Percentiles rank a stretch among this genome's conserved stretches.
Evolutionary conservation across 1,284 basidiomycete genomes (phyloP).

Genomic region (Austropuccinia psidii): DNA sequence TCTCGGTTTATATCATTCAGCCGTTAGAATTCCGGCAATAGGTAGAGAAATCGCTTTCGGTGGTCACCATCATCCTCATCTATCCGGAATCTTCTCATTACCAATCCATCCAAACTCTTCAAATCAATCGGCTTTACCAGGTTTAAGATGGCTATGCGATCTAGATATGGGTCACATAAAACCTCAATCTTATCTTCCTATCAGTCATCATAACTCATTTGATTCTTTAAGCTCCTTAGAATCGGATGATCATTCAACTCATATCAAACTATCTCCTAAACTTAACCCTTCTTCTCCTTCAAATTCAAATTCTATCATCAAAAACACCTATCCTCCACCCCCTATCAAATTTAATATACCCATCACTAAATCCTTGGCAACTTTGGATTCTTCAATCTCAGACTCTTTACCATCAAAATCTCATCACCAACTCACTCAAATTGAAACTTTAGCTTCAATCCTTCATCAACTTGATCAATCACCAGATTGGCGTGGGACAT

Average conservation of each 20-base stretch:
- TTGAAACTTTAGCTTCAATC: slow-evolving; percentile 17
- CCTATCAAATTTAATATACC: neutral
- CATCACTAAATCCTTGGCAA: too few relatives aligned
- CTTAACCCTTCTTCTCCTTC: neutral
- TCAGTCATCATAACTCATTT: neutral
- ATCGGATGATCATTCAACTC: neutral
- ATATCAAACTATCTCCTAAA: neutral
- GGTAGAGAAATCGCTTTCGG: slow-evolving; percentile 22
- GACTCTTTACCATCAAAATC: too few relatives aligned
- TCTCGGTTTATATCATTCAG: slow-evolving; percentile 17
- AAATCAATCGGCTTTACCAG: slow-evolving; percentile 7
- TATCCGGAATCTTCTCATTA: slow-evolving; percentile 24
- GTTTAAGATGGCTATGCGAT: slow-evolving; percentile 13
- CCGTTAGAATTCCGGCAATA: slow-evolving; percentile 18
- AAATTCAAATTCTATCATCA: neutral
- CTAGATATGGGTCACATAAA: slow-evolving; percentile 11
- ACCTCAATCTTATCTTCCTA: neutral
- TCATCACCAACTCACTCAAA: neutral
- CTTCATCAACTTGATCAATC: slow-evolving; percentile 13
- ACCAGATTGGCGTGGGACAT: slow-evolving; percentile 19
- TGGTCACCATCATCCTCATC: slow-evolving; percentile 17
- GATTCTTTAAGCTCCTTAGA: neutral
- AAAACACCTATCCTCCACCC: neutral
- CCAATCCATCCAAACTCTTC: neutral
- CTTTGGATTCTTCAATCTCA: too few relatives aligned